Evolutionary conservation across 441 rosid genomes (phyloP).

Genomic region (Hura crepitans): DNA sequence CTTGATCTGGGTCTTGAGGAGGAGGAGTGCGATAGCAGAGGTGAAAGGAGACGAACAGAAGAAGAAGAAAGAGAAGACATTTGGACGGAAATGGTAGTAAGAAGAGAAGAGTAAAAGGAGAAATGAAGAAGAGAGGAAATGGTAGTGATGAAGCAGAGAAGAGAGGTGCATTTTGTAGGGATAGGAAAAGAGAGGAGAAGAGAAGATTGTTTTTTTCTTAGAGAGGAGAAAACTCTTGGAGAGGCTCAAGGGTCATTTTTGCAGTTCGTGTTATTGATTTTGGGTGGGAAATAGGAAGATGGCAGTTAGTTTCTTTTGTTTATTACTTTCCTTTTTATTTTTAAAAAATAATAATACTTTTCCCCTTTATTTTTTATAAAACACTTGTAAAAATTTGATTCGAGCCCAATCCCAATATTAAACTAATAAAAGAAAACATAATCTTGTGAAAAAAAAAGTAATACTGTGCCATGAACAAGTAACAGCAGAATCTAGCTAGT

Average conservation of each 20-base stretch:
- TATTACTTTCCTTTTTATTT: no score
- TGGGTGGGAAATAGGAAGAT: background rate
- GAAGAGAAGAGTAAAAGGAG: background rate
- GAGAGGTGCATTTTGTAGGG: slow-evolving; percentile 31
- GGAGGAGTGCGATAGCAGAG: slow-evolving; percentile 29
- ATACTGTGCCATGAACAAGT: no score
- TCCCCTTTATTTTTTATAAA: no score
- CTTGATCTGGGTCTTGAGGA: slow-evolving; percentile 40
- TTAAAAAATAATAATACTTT: no score
- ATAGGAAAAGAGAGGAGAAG: slow-evolving; percentile 20
- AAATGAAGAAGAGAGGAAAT: background rate
- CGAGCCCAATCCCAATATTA: no score
- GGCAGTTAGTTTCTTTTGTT: background rate
- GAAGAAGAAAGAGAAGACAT: slow-evolving; percentile 46
- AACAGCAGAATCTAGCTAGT: no score
- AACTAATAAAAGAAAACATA: no score
- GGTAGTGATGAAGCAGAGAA: slow-evolving; percentile 13
- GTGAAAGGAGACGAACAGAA: slow-evolving; percentile 46
- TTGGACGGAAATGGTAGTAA: slow-evolving; percentile 12
- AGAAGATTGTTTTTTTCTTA: slow-evolving; percentile 5
- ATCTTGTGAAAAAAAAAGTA: no score
- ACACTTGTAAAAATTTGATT: no score
- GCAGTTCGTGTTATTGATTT: background rate
- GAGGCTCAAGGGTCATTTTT: slow-evolving; percentile 37
- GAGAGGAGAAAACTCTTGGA: slow-evolving; percentile 33